phyloP scores from a whole-genome alignment of 2,329 filamentous ascomycete genomes.

The Claviceps monticola region DNA sequence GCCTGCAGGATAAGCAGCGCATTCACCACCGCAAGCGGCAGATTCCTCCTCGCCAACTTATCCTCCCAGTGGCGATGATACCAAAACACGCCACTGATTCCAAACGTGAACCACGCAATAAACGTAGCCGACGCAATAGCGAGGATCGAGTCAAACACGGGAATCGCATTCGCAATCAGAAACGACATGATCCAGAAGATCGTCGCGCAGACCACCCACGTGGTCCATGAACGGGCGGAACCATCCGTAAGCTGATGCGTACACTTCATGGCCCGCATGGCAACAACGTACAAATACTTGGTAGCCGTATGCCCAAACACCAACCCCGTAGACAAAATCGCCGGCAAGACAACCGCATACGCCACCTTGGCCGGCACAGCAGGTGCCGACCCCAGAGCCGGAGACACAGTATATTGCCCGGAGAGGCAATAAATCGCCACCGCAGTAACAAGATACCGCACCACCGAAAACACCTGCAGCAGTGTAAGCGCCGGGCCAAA shows the following conservation, averaged over 20 bases:
- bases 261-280: conserved; percentile 11
- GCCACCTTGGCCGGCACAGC: conserved; percentile 18
- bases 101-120: conserved; percentile 22
- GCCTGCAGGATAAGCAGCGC: conserved; percentile 17
- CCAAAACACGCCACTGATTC: conserved; percentile 22
- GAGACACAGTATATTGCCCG: conserved; percentile 18
- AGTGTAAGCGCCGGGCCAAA: conserved; percentile 18
- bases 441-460: conserved; percentile 19
- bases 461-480: conserved; percentile 19
- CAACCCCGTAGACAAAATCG: conserved; percentile 19
- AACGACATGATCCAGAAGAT: conserved; percentile 22
- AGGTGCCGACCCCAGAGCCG: conserved; percentile 20
- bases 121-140: conserved; percentile 23
- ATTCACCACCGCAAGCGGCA: conserved; percentile 10
- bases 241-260: conserved; percentile 19
- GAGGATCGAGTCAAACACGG: conserved; percentile 24
- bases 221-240: conserved; percentile 19
- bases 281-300: too few species aligned
- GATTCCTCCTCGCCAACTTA: conserved; percentile 5
- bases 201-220: conserved; percentile 21
- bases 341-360: conserved; percentile 18
- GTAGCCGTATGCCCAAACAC: conserved; percentile 14
- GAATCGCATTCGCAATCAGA: conserved; percentile 22
- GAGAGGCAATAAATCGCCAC: conserved; percentile 19
- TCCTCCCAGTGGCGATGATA: conserved; percentile 22